Conservation (phyloP, 2,329 filamentous ascomycete species). For the Fusarium chaquense region DNA sequence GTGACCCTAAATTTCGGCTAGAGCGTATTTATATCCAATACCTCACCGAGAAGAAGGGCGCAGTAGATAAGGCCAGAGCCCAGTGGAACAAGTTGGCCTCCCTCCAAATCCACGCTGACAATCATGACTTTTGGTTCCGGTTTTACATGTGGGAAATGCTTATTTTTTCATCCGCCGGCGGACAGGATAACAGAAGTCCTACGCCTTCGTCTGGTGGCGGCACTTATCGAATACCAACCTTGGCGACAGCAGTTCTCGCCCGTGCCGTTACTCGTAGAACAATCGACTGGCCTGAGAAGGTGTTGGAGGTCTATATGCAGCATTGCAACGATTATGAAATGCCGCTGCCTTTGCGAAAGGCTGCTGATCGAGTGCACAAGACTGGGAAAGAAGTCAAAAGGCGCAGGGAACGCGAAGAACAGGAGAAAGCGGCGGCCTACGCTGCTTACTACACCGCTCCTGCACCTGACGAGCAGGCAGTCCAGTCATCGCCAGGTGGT, state of each 20-base stretch:
- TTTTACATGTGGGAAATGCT: conserved; percentile 95
- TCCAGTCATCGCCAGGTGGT: conserved; percentile 56
- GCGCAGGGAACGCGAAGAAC: conserved; percentile 74
- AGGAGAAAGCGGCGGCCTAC: conserved; percentile 68
- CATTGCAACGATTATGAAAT: conserved; percentile 94
- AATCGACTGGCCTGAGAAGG: conserved; percentile 81
- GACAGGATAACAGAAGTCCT: conserved; percentile 63
- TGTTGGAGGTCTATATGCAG: conserved; percentile 78
- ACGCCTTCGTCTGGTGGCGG: conserved; percentile 61
- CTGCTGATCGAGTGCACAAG: conserved; percentile 79
- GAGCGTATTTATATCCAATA: conserved; percentile 95
- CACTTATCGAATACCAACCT: conserved; percentile 72
- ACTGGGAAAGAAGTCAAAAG: conserved; percentile 71
- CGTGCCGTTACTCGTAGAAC: conserved; percentile 73
- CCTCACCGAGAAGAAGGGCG: conserved; percentile 84
- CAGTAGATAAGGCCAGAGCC: conserved; percentile 79
- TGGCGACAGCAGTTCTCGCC: conserved; percentile 81
- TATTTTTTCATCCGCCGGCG: conserved; percentile 60
- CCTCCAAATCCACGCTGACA: conserved; percentile 75
- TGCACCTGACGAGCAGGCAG: conserved; percentile 40
- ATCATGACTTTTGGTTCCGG: conserved; percentile 92
- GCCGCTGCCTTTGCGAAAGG: conserved; percentile 78
- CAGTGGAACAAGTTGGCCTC: conserved; percentile 79
- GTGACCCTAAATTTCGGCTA: conserved; percentile 89
- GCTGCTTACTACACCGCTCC: conserved; percentile 54